Conservation (phyloP, 2,329 filamentous ascomycete species). For the Xylaria sp. region DNA sequence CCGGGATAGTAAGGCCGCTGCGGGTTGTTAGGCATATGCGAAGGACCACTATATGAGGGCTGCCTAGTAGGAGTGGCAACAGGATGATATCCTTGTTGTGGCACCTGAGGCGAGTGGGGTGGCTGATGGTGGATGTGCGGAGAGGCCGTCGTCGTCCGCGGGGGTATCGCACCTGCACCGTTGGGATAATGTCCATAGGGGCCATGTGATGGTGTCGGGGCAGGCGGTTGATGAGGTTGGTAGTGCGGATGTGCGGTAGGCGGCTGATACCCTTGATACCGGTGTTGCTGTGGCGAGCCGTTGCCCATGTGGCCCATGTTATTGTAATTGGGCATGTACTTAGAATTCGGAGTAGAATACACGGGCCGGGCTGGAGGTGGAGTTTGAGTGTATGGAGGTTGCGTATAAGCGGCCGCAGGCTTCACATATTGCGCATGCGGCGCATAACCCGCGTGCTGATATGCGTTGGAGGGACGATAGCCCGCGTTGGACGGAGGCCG, state of each 20-base stretch:
- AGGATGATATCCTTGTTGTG: constrained; percentile 28
- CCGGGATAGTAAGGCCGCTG: constrained; percentile 28
- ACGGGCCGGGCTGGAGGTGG: constrained; percentile 40
- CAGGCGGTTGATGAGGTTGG: constrained; percentile 27
- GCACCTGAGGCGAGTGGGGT: constrained; percentile 28
- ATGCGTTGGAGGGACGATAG: constrained; percentile 47
- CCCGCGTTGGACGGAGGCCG: constrained; percentile 38
- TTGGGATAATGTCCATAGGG: constrained; percentile 30
- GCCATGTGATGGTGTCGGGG: constrained; percentile 27
- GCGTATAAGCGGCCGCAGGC: constrained; percentile 47
- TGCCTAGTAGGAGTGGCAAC: constrained; percentile 27
- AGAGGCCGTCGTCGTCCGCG: constrained; percentile 29
- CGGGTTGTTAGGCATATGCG: constrained; percentile 25
- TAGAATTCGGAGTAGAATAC: constrained; percentile 29
- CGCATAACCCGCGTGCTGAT: constrained; percentile 38
- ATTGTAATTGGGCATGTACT: constrained; percentile 38
- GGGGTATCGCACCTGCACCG: constrained; percentile 25
- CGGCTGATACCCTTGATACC: constrained; percentile 29
- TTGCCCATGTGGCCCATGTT: constrained; percentile 40
- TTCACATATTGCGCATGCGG: constrained; percentile 49
- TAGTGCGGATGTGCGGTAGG: constrained; percentile 27
- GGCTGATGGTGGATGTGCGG: constrained; percentile 30
- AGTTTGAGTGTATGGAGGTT: constrained; percentile 42
- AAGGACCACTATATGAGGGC: constrained; percentile 27
- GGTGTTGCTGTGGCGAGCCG: constrained; percentile 34